phyloP scores from a whole-genome alignment of 345 rosid species.

The Erysimum cheiranthoides region DNA sequence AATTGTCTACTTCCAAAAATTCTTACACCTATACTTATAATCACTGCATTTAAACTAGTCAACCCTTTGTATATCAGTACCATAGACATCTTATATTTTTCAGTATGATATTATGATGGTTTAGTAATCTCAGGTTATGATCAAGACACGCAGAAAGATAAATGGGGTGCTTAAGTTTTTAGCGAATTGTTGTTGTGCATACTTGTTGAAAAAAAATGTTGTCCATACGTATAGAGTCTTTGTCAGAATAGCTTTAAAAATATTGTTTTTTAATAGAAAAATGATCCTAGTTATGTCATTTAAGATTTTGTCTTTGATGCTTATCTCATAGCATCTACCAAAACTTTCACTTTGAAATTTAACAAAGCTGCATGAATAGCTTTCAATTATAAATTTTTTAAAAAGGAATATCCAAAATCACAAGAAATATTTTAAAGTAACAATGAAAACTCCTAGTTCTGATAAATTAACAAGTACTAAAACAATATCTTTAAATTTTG shows the following conservation, averaged over 20 bases:
- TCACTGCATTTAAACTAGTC: no score
- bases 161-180: not conserved
- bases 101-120: not conserved
- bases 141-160: not conserved
- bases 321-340: constrained; percentile 26
- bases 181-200: not conserved
- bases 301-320: constrained; percentile 20
- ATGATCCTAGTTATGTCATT: constrained; percentile 10
- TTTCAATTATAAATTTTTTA: not conserved
- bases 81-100: no score
- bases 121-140: not conserved
- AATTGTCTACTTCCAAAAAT: no score
- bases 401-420: not conserved
- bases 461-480: not conserved
- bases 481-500: not conserved
- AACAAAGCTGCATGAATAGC: not conserved
- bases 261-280: constrained; percentile 2
- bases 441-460: not conserved
- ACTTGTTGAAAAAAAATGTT: not conserved
- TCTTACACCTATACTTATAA: no score
- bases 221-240: constrained; percentile 10
- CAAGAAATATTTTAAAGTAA: not conserved
- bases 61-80: no score
- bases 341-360: not conserved
- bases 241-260: constrained; percentile 4